These are phyloP conservation scores for Nothopassalora personata DNA, from an alignment of 2,329 filamentous ascomycete species.

Conservation along the genomic window DNA sequence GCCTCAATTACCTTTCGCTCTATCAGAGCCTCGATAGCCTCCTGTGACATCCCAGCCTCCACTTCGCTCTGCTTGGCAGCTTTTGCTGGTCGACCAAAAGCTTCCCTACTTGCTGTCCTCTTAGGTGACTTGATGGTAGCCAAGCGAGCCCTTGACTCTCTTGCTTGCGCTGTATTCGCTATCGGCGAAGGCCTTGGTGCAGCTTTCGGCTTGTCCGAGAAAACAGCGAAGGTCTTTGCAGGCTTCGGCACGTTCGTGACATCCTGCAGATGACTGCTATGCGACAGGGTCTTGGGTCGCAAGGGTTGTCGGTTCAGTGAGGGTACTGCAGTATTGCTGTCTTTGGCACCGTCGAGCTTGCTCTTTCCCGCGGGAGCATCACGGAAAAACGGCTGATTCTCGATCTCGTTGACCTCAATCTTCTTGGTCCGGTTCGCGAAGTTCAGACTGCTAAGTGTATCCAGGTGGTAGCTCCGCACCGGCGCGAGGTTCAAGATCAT, in stretches of 20 bases:
- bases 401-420: conserved; percentile 90
- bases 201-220: conserved; percentile 64
- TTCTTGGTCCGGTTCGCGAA: conserved; percentile 94
- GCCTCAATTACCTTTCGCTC: conserved; percentile 89
- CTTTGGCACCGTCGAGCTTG: conserved; percentile 33
- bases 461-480: conserved; percentile 84
- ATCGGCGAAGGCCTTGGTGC: conserved; percentile 19
- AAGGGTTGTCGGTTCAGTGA: conserved; percentile 64
- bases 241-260: conserved; percentile 59
- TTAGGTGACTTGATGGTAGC: conserved; percentile 30
- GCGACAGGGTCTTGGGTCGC: conserved; percentile 66
- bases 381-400: conserved; percentile 82
- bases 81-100: conserved; percentile 38
- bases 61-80: conserved; percentile 32
- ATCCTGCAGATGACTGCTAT: conserved; percentile 57
- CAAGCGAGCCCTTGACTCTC: conserved; percentile 7
- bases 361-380: conserved; percentile 25
- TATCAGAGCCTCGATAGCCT: conserved; percentile 83
- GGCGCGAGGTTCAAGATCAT: conserved; percentile 96
- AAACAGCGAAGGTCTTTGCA: conserved; percentile 79
- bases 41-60: conserved; percentile 43
- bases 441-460: conserved; percentile 88
- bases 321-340: conserved; percentile 33
- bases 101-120: conserved; percentile 42
- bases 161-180: conserved; percentile 24